A percentile compares a stretch with the other conserved stretches of the same genome.
phyloP scores from a whole-genome alignment of 495 filamentous ascomycete genomes.

The Penicillium coffeae region DNA sequence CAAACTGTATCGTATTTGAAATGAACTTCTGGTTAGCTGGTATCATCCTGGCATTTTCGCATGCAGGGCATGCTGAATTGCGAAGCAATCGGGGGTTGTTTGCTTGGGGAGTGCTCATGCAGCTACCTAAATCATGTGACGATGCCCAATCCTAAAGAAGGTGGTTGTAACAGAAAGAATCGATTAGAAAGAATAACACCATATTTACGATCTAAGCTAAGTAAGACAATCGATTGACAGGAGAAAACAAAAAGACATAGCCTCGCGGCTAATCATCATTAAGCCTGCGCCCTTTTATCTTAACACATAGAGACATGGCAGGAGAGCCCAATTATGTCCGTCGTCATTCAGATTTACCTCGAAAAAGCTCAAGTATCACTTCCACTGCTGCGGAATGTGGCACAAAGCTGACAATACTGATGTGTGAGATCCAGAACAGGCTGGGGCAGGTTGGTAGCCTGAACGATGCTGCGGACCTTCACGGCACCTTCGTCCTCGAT shows the following conservation, averaged over 20 bases:
- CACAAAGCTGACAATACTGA: slow-evolving; percentile 91
- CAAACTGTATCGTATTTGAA: no score
- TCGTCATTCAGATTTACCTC: neutral
- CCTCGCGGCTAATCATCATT: slow-evolving; percentile 25
- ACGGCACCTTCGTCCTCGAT: slow-evolving; percentile 98
- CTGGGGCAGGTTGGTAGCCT: slow-evolving; percentile 90
- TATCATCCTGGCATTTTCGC: no score
- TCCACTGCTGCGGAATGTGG: slow-evolving; percentile 89
- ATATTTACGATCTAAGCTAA: slow-evolving; percentile 8
- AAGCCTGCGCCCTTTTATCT: slow-evolving; percentile 16
- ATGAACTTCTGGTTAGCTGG: no score
- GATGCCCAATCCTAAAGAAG: neutral
- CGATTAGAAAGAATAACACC: neutral
- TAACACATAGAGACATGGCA: slow-evolving; percentile 2
- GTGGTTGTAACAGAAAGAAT: neutral
- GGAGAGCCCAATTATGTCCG: neutral
- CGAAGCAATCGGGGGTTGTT: no score
- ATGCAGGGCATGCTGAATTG: no score
- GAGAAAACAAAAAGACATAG: slow-evolving; percentile 7
- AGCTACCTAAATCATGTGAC: neutral
- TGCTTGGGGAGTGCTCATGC: neutral
- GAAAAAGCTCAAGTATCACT: slow-evolving; percentile 65
- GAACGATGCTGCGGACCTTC: slow-evolving; percentile 94
- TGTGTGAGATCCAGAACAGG: slow-evolving; percentile 91
- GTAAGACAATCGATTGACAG: slow-evolving; percentile 8